Evolutionary conservation across 1,284 basidiomycete species (phyloP).

Genomic region (Ceratobasidium sp.): DNA sequence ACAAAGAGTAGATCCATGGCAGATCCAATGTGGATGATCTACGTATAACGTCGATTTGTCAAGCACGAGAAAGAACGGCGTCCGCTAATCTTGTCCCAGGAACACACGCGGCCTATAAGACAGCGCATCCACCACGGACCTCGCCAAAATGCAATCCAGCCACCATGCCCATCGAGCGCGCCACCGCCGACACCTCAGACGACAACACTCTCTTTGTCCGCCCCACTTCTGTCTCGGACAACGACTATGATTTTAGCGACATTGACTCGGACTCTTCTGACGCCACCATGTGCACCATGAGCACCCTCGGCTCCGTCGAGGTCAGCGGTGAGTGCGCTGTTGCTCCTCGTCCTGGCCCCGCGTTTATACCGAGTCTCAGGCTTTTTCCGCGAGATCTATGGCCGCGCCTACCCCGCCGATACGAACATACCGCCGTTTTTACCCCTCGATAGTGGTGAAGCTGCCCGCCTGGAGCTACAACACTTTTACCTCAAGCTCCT

Average conservation of each 20-base stretch:
- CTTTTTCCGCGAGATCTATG: constrained; percentile 37
- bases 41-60: no score
- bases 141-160: not conserved
- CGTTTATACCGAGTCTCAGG: not conserved
- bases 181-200: not conserved
- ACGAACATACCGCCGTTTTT: constrained; percentile 18
- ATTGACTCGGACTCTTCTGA: constrained; percentile 13
- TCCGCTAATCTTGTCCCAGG: no score
- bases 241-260: constrained; percentile 33
- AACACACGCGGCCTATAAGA: constrained; percentile 8
- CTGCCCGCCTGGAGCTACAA: constrained; percentile 28
- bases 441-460: constrained; percentile 32
- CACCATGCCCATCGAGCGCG: constrained; percentile 4
- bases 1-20: no score
- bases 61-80: no score
- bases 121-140: not conserved
- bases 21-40: not conserved
- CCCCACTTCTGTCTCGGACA: not conserved
- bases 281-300: constrained; percentile 23
- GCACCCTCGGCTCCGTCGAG: constrained; percentile 23
- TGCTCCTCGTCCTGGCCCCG: not conserved
- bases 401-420: constrained; percentile 36
- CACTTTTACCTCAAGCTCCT: constrained; percentile 34
- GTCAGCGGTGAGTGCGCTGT: constrained; percentile 30
- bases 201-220: constrained; percentile 1